A percentile compares a stretch with the other conserved stretches of the same genome.
Evolutionary conservation across 2,329 filamentous ascomycete species (phyloP).

Genomic region (Scytalidium lignicola): DNA sequence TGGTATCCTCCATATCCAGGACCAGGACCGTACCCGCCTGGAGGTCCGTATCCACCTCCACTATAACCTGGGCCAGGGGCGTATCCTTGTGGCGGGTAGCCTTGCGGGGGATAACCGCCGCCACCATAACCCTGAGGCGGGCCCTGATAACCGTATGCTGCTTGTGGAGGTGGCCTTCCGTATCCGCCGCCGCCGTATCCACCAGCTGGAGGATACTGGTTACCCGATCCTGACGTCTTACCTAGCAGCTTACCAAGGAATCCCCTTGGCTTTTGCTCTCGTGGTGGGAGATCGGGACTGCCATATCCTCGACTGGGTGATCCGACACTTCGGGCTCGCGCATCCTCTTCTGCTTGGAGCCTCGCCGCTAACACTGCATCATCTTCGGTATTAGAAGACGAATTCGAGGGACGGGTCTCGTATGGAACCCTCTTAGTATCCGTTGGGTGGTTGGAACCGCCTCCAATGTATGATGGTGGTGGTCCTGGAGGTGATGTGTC

Average conservation of each 20-base stretch:
- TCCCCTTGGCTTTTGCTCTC: constrained; percentile 38
- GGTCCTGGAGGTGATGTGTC: constrained; percentile 47
- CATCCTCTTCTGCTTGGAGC: constrained; percentile 80
- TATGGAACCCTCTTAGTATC: constrained; percentile 68
- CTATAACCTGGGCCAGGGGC: constrained; percentile 32
- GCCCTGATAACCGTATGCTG: constrained; percentile 20
- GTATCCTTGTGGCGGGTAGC: constrained; percentile 29
- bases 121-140: constrained; percentile 18
- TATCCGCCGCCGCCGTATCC: constrained; percentile 22
- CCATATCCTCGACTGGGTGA: constrained; percentile 18
- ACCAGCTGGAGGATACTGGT: constrained; percentile 20
- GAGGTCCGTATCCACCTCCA: constrained; percentile 28
- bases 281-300: constrained; percentile 36
- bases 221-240: constrained; percentile 12
- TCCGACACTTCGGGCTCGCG: constrained; percentile 37
- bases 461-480: constrained; percentile 61
- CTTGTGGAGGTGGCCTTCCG: constrained; percentile 26
- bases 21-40: constrained; percentile 29
- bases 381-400: constrained; percentile 38
- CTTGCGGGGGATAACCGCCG: constrained; percentile 29
- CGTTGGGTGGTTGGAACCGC: constrained; percentile 33
- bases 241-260: constrained; percentile 49
- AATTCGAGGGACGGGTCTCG: constrained; percentile 26
- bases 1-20: constrained; percentile 24
- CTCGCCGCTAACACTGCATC: constrained; percentile 71